Evolutionary conservation across 225 moss, liverwort and hornwort genomes (phyloP).

Genomic region (Sphagnum contortum): DNA sequence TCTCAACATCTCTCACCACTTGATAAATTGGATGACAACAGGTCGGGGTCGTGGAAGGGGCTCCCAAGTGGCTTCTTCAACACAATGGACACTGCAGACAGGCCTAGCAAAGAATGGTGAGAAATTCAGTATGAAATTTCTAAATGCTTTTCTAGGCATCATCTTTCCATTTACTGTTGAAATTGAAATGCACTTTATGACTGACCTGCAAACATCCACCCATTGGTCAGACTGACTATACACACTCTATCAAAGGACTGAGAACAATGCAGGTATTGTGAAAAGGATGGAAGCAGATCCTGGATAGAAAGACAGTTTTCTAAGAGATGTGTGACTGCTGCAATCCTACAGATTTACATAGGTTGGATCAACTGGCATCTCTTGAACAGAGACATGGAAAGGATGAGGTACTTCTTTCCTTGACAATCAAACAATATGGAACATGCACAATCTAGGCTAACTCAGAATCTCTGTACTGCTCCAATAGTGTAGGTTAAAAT

Average conservation of each 20-base stretch:
- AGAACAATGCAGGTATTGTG: too few species aligned
- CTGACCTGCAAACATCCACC: too few species aligned
- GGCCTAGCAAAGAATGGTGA: constrained; percentile 61
- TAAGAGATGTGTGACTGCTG: not conserved
- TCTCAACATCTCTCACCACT: too few species aligned
- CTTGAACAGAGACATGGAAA: constrained; percentile 34
- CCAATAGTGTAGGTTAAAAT: too few species aligned
- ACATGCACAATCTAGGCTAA: too few species aligned
- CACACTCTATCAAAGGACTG: too few species aligned
- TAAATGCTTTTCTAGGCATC: not conserved
- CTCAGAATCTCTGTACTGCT: too few species aligned
- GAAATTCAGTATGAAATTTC: constrained; percentile 3
- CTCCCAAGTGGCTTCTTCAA: constrained; percentile 35
- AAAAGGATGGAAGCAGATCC: too few species aligned
- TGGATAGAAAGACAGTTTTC: not conserved
- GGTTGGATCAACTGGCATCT: constrained; percentile 37
- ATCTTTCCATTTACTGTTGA: too few species aligned
- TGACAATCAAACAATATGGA: not conserved
- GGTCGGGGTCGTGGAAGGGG: constrained; percentile 43
- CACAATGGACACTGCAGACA: constrained; percentile 74
- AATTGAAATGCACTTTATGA: too few species aligned
- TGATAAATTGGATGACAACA: not conserved
- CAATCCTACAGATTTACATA: constrained; percentile 32
- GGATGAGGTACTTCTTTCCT: constrained; percentile 5
- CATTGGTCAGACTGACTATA: too few species aligned